Percentiles rank a stretch among this genome's conserved stretches.
Evolutionary conservation across 1,284 basidiomycete species (phyloP).

Genomic region (Sporisorium exsertum): DNA sequence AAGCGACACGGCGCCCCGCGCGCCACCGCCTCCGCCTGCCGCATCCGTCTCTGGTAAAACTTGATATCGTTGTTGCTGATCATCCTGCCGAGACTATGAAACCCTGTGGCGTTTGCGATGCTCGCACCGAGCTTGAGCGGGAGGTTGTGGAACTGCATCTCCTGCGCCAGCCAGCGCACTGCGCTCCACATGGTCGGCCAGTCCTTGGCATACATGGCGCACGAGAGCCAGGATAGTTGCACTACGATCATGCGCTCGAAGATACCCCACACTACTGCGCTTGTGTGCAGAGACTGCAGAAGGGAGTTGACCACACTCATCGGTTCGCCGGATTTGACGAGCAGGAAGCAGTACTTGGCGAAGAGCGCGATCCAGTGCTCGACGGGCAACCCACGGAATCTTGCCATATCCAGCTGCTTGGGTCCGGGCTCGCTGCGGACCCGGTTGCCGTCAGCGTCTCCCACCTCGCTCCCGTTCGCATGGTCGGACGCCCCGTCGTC

Average conservation of each 20-base stretch:
- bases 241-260: conserved; percentile 57
- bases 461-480: conserved; percentile 65
- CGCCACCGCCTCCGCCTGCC: conserved; percentile 56
- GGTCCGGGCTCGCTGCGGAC: conserved; percentile 50
- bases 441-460: conserved; percentile 71
- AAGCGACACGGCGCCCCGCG: conserved; percentile 34
- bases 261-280: conserved; percentile 54
- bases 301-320: conserved; percentile 76
- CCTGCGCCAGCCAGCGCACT: conserved; percentile 53
- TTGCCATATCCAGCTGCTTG: conserved; percentile 38
- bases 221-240: conserved; percentile 58
- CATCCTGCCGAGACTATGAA: conserved; percentile 55
- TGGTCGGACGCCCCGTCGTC: conserved; percentile 64
- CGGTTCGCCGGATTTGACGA: conserved; percentile 76
- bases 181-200: conserved; percentile 44
- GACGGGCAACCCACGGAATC: conserved; percentile 84
- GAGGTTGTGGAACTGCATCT: conserved; percentile 63
- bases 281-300: conserved; percentile 78
- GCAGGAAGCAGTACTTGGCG: conserved; percentile 82
- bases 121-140: conserved; percentile 54
- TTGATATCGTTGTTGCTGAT: conserved; percentile 53
- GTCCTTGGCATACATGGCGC: conserved; percentile 61
- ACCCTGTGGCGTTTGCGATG: conserved; percentile 54
- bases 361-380: conserved; percentile 87
- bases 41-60: conserved; percentile 58